Evolutionary conservation across 2,329 filamentous ascomycete genomes (phyloP).

Genomic region (Fusarium irregulare): DNA sequence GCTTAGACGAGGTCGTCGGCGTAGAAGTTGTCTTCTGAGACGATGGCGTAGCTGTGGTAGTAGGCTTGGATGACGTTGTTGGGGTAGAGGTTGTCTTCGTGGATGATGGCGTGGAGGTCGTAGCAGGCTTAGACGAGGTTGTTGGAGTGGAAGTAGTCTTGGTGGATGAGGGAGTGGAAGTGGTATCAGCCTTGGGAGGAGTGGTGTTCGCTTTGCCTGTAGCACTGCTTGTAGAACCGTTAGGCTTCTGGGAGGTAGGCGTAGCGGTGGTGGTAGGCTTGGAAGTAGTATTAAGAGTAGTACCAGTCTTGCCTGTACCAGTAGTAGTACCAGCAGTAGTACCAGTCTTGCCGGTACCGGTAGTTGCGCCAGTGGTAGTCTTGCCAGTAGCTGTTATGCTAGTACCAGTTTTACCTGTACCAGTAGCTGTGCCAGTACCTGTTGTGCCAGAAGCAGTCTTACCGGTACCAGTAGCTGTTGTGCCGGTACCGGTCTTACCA

Average conservation of each 20-base stretch:
- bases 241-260: background rate
- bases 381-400: background rate
- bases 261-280: background rate
- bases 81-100: background rate
- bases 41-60: background rate
- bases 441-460: background rate
- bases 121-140: background rate
- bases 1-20: background rate
- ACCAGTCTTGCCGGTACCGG: background rate
- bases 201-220: background rate
- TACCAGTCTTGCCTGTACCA: background rate
- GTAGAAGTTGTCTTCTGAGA: background rate
- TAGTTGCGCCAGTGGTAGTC: background rate
- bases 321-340: background rate
- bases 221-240: background rate
- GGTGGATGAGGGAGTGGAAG: background rate
- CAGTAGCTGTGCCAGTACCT: background rate
- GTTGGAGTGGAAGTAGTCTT: background rate
- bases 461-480: background rate
- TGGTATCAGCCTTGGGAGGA: background rate
- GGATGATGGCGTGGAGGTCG: background rate
- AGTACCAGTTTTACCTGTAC: too few relatives aligned
- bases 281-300: background rate
- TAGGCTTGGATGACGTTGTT: background rate
- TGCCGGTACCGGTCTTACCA: background rate